phyloP scores from a whole-genome alignment of 495 filamentous ascomycete genomes.

The Pseudoneurospora amorphoporcata region DNA sequence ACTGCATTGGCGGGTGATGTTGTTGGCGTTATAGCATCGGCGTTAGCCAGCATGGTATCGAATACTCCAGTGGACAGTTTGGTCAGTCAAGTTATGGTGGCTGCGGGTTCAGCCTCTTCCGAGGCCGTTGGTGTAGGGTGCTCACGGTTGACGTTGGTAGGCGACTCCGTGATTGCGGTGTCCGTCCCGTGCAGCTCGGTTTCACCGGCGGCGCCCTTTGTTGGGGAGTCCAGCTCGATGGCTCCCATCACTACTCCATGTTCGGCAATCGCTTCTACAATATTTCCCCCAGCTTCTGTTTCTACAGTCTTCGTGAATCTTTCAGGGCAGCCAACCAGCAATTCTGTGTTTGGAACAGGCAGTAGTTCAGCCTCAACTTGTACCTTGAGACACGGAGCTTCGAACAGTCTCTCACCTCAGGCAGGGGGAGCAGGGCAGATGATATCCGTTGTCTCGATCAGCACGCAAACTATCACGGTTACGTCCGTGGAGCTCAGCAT shows the following conservation, averaged over 20 bases:
- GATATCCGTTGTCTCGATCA: neutral
- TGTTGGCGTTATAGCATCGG: constrained; percentile 5
- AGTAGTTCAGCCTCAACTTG: neutral
- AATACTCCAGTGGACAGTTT: constrained; percentile 3
- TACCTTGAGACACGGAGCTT: neutral
- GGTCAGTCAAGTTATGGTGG: constrained; percentile 2
- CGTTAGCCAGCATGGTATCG: constrained; percentile 5
- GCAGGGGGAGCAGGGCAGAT: neutral
- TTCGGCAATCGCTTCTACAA: neutral
- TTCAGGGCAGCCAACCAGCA: neutral
- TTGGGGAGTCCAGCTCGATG: neutral
- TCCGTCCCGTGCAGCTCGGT: constrained; percentile 4
- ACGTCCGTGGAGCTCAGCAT: constrained; percentile 3
- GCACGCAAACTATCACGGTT: neutral
- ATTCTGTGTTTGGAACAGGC: neutral
- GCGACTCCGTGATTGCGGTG: constrained; percentile 3
- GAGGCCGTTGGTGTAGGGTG: constrained; percentile 1
- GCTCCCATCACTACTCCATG: neutral
- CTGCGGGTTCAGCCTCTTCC: neutral
- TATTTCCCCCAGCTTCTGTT: neutral
- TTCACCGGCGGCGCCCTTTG: neutral
- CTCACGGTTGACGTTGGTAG: constrained; percentile 5
- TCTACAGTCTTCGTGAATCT: neutral
- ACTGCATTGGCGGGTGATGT: constrained; percentile 5
- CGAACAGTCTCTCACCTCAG: neutral